Base-by-base conservation (phyloP, 2,329 filamentous ascomycete genomes). In the Teratosphaeriaceae sp. region DNA sequence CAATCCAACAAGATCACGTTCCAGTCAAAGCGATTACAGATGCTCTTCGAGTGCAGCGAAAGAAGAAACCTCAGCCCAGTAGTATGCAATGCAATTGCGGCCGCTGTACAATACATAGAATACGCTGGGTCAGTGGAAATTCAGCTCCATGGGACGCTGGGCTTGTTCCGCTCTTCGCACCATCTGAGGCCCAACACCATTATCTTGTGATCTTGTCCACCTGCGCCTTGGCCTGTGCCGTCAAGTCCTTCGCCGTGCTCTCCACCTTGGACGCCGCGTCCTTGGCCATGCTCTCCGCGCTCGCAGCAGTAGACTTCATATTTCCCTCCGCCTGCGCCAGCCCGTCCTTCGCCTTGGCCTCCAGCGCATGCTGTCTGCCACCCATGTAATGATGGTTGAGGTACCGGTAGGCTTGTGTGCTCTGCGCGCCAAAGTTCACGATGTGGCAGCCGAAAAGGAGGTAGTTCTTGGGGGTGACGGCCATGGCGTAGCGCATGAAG, bases 391-490 rank as follows among this genome's bases (percentile, higher is more conserved):
- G 80, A 65, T 80, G 79, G 55, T 75, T 73, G 49, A 79, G 48
- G 58, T 78, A 83, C 42, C 79, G 69, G 65, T 80, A 81, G 16
- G 71, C 77, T 61, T 83, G 79, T 23, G 73, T 75, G 34, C 69
- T 52, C 63, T 83, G 79, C 35, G 76, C 75, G 51, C 64, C 65
- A 64, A 79, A 82, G 67, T 83, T 83, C 65, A 81, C 72, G 47
- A 76, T 66, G 64, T 83, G 79, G 68, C 79, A 82, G 51, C 74
- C 79, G 63, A 83, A 82, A 43, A 83, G 76, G 51, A 83, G 76
- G 68, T 81, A 82, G 68, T 83, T 83, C 57, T 70, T 71, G 30
- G 79, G 79, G 13, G 69, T 68, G 44, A 83, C 77, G 48, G 79
- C 79, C 49, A 83, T 61, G 45, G 79, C 67, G 67, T 82, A 83